These are phyloP conservation scores for Penicillium verhagenii DNA, from an alignment of 495 filamentous ascomycete genomes.

Conservation along the genomic window DNA sequence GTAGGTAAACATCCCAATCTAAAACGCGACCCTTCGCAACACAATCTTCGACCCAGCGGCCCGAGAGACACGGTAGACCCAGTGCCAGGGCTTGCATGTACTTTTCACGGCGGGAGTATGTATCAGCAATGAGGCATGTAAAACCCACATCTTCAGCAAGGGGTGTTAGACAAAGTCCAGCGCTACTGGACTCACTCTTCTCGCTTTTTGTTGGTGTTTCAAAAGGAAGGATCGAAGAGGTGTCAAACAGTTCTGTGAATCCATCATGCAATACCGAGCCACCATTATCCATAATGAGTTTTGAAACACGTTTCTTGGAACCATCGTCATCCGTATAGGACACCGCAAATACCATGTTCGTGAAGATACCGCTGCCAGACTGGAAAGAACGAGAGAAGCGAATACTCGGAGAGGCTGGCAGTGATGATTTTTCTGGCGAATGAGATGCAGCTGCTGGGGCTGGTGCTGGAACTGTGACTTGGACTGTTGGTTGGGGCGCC, in stretches of 20 bases:
- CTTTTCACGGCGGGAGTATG: slow-evolving; percentile 83
- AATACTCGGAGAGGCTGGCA: slow-evolving; percentile 43
- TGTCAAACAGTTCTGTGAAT: slow-evolving; percentile 81
- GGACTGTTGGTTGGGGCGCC: slow-evolving; percentile 6
- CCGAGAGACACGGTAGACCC: slow-evolving; percentile 78
- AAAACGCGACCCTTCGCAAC: slow-evolving; percentile 56
- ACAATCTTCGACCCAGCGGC: slow-evolving; percentile 78
- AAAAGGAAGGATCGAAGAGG: slow-evolving; percentile 36
- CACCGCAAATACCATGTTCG: slow-evolving; percentile 78
- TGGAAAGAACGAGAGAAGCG: slow-evolving; percentile 40
- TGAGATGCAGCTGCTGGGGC: slow-evolving; percentile 23
- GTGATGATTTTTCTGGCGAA: slow-evolving; percentile 40
- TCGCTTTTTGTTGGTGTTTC: slow-evolving; percentile 28
- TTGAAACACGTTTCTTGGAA: slow-evolving; percentile 48
- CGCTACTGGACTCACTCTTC: slow-evolving; percentile 7
- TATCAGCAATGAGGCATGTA: slow-evolving; percentile 79
- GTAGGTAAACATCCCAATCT: slow-evolving; percentile 77
- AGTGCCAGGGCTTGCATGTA: slow-evolving; percentile 95
- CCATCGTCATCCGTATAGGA: slow-evolving; percentile 62
- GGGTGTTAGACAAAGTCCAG: slow-evolving; percentile 46
- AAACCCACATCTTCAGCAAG: slow-evolving; percentile 65
- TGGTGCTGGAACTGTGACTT: too few relatives aligned
- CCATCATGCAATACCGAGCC: slow-evolving; percentile 70
- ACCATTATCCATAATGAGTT: slow-evolving; percentile 59
- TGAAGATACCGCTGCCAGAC: slow-evolving; percentile 52